phyloP scores from a whole-genome alignment of 352 stramenopile species.

The Globisporangium iwayamae region DNA sequence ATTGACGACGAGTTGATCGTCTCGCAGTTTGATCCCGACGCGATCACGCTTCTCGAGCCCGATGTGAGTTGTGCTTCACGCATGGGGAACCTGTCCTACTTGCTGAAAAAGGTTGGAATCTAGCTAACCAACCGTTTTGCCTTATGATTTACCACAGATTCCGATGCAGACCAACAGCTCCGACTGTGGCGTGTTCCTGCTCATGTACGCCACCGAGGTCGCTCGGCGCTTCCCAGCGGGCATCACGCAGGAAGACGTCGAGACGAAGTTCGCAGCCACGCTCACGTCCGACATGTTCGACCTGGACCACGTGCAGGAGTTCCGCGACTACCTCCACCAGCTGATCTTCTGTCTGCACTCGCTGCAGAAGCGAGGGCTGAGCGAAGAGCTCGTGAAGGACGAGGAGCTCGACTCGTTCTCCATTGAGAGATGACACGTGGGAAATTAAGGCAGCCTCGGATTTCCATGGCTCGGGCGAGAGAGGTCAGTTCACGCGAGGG shows the following conservation, averaged over 20 bases:
- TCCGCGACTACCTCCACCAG: slow-evolving; percentile 77
- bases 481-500: too few relatives aligned
- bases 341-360: slow-evolving; percentile 67
- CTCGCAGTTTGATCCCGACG: slow-evolving; percentile 48
- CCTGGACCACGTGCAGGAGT: slow-evolving; percentile 62
- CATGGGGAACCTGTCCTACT: too few relatives aligned
- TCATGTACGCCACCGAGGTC: slow-evolving; percentile 77
- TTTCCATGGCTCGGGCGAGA: too few relatives aligned
- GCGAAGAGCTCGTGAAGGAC: slow-evolving; percentile 42
- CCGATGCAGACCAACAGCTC: slow-evolving; percentile 92
- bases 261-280: slow-evolving; percentile 34
- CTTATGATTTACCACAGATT: slow-evolving; percentile 39
- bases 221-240: slow-evolving; percentile 53
- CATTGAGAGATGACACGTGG: slow-evolving; percentile 28
- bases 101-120: too few relatives aligned
- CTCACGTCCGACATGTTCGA: slow-evolving; percentile 64
- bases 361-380: slow-evolving; percentile 44
- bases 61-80: slow-evolving; percentile 44
- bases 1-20: slow-evolving; percentile 24
- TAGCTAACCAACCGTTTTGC: too few relatives aligned
- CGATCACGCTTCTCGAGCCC: slow-evolving; percentile 58
- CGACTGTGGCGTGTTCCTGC: slow-evolving; percentile 89
- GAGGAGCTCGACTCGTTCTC: slow-evolving; percentile 58
- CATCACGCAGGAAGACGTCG: slow-evolving; percentile 50
- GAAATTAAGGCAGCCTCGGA: too few relatives aligned